Percentiles rank a stretch among this genome's conserved stretches.
phyloP scores from a whole-genome alignment of 2,329 filamentous ascomycete species.

The Paecilomyces niveus region DNA sequence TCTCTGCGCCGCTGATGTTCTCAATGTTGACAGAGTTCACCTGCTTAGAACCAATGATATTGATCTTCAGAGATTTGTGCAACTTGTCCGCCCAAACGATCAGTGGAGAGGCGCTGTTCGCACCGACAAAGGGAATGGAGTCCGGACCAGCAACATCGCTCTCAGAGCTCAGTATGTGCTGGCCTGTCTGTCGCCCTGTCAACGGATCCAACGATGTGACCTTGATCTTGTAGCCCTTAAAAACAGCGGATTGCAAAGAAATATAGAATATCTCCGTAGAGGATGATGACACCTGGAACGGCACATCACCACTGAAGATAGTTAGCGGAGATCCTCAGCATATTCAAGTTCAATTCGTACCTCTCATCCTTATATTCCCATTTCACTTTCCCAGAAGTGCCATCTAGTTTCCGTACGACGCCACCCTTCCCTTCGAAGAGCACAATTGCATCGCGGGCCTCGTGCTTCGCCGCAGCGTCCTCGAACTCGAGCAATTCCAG shows the following conservation, averaged over 20 bases:
- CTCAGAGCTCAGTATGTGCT: slow-evolving; percentile 66
- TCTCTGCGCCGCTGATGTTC: slow-evolving; percentile 32
- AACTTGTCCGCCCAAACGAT: slow-evolving; percentile 40
- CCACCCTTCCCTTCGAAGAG: slow-evolving; percentile 53
- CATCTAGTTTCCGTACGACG: slow-evolving; percentile 64
- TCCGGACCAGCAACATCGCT: slow-evolving; percentile 53
- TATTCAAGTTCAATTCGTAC: slow-evolving; percentile 21
- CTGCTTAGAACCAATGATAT: slow-evolving; percentile 37
- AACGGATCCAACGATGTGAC: slow-evolving; percentile 65
- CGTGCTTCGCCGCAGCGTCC: slow-evolving; percentile 44
- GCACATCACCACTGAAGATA: slow-evolving; percentile 54
- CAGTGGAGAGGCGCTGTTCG: slow-evolving; percentile 34
- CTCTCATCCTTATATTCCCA: slow-evolving; percentile 69
- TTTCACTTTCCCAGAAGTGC: slow-evolving; percentile 61
- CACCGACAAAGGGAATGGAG: slow-evolving; percentile 33
- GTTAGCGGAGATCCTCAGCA: slow-evolving; percentile 3
- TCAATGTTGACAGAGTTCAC: slow-evolving; percentile 32
- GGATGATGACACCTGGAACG: slow-evolving; percentile 68
- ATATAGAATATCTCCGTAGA: slow-evolving; percentile 67
- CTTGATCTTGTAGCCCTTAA: slow-evolving; percentile 68
- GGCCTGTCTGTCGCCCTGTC: slow-evolving; percentile 64
- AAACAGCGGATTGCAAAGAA: slow-evolving; percentile 59
- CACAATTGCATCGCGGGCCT: slow-evolving; percentile 57
- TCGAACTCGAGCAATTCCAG: slow-evolving; percentile 71
- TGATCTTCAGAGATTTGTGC: slow-evolving; percentile 38